Evolutionary conservation across 371 early-diverging fungal genomes (phyloP), one percentile per base, ranked within the genome.

Genomic region (Lichtheimia hyalospora): DNA sequence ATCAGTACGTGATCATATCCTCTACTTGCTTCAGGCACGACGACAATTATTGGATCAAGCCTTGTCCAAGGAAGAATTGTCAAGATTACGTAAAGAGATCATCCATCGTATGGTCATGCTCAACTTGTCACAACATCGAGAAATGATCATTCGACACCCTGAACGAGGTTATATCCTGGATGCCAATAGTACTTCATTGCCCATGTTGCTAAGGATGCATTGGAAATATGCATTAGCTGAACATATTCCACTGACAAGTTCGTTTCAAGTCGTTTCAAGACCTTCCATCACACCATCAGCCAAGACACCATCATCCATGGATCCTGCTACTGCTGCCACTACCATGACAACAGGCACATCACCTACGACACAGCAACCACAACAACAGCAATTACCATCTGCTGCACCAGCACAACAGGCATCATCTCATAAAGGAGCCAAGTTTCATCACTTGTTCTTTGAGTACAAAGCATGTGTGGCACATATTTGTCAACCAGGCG

Each of bases 11-110:
- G 78, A 75, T 58, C 78, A 84, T 46, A 86, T 89, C 52, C 75
- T 79, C 49, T 75, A 70, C 50, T 70, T 91, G 20, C 84, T 86
- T 57, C 81, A 86, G 57, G 87, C 85, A 8, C 77, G 92, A 12
- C 69, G 87, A 39, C 87, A 89, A 61, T 60, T 91, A n/a, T 65
- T 91, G 53, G 81, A 85, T 58, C 81, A 85, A 41, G 84, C 88
- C 0, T 66, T 87, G 53, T 83, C 85, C n/a, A 73, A 73, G 41
- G 89, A 88, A 51, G 86, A 85, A 58, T 57, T 89, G 10, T 59
- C 73, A 0, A 72, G 81, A 27, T 55, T 88, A 27, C 64, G 88
- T n/a, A 79, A 74, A 43, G 80, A 80, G 21, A 74, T 91, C n/a
- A 73, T 88, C 12, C 73, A 79, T 43, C 72, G 73, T 5, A 80